A percentile compares a stretch with the other conserved stretches of the same genome.
phyloP scores from a whole-genome alignment of 306 rosid species.

The Ziziphus jujuba region DNA sequence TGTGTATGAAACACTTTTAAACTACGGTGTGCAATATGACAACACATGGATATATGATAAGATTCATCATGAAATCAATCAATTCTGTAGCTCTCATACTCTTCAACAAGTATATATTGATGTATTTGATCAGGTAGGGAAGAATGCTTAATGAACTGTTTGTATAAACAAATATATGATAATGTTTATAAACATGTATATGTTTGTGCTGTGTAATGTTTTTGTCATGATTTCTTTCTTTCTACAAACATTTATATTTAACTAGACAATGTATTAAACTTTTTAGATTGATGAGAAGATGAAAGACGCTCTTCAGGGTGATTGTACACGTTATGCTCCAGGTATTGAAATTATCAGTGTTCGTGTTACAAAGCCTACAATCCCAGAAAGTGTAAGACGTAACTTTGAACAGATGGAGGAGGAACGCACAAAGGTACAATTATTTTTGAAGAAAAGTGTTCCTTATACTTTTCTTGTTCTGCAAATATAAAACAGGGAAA shows the following conservation, averaged over 20 bases:
- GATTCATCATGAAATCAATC: constrained; percentile 93
- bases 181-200: too few species aligned
- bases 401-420: constrained; percentile 94
- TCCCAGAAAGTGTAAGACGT: constrained; percentile 71
- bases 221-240: too few species aligned
- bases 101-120: constrained; percentile 93
- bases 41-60: constrained; percentile 96
- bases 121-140: constrained; percentile 82
- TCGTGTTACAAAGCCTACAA: constrained; percentile 83
- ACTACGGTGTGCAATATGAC: constrained; percentile 83
- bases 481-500: not conserved
- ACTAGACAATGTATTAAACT: constrained; percentile 1
- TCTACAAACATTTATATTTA: not conserved
- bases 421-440: constrained; percentile 87
- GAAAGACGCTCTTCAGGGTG: constrained; percentile 96
- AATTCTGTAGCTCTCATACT: constrained; percentile 83
- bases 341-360: constrained; percentile 90
- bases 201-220: too few species aligned
- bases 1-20: constrained; percentile 74
- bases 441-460: constrained; percentile 11
- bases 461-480: not conserved
- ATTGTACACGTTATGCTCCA: constrained; percentile 87
- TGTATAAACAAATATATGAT: constrained; percentile 9
- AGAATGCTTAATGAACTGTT: not conserved
- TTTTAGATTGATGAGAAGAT: constrained; percentile 88